Base-by-base conservation (phyloP, 306 rosid species). In the Vachellia pachyceras region DNA sequence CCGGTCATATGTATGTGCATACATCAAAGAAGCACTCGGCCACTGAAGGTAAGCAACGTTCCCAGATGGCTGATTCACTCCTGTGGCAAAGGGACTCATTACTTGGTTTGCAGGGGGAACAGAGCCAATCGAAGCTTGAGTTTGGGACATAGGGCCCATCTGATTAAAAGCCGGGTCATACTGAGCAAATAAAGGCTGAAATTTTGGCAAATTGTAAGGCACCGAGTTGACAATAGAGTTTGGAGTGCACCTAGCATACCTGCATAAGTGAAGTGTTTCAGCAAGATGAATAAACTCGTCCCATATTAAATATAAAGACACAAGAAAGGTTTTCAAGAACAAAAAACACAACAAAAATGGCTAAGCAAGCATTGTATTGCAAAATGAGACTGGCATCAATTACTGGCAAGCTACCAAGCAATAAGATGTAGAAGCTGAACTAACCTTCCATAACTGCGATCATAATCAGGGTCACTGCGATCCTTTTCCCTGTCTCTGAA, bases 401-500 rank as follows among this genome's bases (percentile, higher is more conserved):
- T 47, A 52, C 67, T 4, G 25, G 61, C 41, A 20, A 80, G 39
- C 61, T 68, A 80, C 69, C 44, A 39, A 75, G 14, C 63, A 63
- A 63, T 9, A 37, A 58, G 20, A 33, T 2, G 50, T 17, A 65
- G 47, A 61, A 41, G 78, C 5, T 69, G 36, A 76, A 73, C 77
- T 66, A 80, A 94, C 97, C 97, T 94, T 78, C 87, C 83, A 47
- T 94, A 94, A 83, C 89, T 94, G 64, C 97, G 90, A 79, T 94
- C 97, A 88, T 94, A 94, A 85, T 94, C 97, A 35, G 98, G 97
- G 80, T 94, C 98, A 36, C 84, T 90, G 33, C 94, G 93, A 54
- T 92, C 98, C 86, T 94, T 94, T 87, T 92, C 94, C 89, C 97
- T 88, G 50, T 94, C 97, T 73, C 97, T 89, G 85, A 92, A 75